Evolutionary conservation across 2,329 filamentous ascomycete species (phyloP).

Genomic region (Macroventuria anomochaeta): DNA sequence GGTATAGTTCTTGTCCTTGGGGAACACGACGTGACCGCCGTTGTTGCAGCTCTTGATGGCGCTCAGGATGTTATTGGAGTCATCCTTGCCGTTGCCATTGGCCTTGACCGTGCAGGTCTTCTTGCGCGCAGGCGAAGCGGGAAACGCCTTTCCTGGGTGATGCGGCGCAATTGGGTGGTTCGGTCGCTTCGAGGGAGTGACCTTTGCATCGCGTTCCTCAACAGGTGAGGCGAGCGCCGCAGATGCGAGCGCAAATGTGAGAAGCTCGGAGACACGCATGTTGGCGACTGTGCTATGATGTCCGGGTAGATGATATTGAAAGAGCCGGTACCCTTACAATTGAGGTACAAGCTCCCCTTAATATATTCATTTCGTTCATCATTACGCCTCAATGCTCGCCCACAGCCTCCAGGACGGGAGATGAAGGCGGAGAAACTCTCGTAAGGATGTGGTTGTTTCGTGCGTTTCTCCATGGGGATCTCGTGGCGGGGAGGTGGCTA

Average conservation of each 20-base stretch:
- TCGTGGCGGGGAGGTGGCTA: neutral
- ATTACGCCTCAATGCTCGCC: neutral
- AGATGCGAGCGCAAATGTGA: constrained; percentile 35
- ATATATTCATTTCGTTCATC: constrained; percentile 1
- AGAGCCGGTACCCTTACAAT: neutral
- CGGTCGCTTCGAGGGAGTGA: constrained; percentile 38
- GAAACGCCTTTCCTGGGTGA: constrained; percentile 44
- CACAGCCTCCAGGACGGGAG: neutral
- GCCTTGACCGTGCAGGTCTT: constrained; percentile 50
- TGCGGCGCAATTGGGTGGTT: constrained; percentile 45
- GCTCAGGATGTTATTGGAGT: constrained; percentile 59
- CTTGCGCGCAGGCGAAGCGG: constrained; percentile 43
- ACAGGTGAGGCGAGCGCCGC: constrained; percentile 25
- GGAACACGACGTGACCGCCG: constrained; percentile 67
- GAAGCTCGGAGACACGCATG: constrained; percentile 37
- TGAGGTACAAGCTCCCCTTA: neutral
- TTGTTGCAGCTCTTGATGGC: constrained; percentile 67
- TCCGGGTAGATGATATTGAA: neutral
- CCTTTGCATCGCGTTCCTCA: constrained; percentile 20
- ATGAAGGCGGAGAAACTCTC: constrained; percentile 17
- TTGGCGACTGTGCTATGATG: constrained; percentile 6
- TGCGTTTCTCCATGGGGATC: neutral
- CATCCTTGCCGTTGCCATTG: constrained; percentile 54
- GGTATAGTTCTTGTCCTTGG: constrained; percentile 62
- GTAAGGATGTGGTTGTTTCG: neutral